Percentiles rank a stretch among this genome's conserved stretches.
Evolutionary conservation across 495 filamentous ascomycete genomes (phyloP).

Genomic region (Hypoxylon crocopeplum): DNA sequence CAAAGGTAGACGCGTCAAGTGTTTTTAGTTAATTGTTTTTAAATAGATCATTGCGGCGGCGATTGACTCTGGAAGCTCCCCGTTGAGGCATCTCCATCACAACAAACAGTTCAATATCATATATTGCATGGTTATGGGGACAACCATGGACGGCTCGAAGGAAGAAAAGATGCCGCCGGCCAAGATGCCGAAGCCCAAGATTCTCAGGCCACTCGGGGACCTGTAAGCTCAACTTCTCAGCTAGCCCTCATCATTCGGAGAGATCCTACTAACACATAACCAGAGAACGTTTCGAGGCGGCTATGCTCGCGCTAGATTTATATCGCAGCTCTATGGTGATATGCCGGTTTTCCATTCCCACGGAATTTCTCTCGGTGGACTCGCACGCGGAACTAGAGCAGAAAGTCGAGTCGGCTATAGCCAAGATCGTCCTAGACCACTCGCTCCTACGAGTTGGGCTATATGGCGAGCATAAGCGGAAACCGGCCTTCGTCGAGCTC

Average conservation of each 20-base stretch:
- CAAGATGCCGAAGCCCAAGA: slow-evolving; percentile 12
- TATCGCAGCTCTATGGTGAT: slow-evolving; percentile 45
- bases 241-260: background rate
- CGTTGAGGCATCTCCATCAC: too few species aligned
- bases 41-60: too few species aligned
- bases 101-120: background rate
- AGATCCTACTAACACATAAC: background rate
- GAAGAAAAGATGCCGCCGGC: background rate
- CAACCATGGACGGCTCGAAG: slow-evolving; percentile 2
- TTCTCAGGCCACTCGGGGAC: slow-evolving; percentile 23
- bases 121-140: background rate
- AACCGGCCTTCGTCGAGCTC: slow-evolving; percentile 40
- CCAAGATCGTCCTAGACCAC: slow-evolving; percentile 40
- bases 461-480: slow-evolving; percentile 34
- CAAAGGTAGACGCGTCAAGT: too few species aligned
- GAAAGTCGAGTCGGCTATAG: slow-evolving; percentile 38
- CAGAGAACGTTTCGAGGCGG: slow-evolving; percentile 34
- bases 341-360: slow-evolving; percentile 39
- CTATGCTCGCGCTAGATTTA: slow-evolving; percentile 41
- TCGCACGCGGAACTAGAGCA: slow-evolving; percentile 6
- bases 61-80: too few species aligned
- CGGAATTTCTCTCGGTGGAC: background rate
- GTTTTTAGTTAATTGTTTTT: too few species aligned
- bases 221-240: slow-evolving; percentile 2
- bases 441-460: slow-evolving; percentile 43